Evolutionary conservation across 1,284 basidiomycete species (phyloP).

Genomic region (Coniferiporia sulphurascens): DNA sequence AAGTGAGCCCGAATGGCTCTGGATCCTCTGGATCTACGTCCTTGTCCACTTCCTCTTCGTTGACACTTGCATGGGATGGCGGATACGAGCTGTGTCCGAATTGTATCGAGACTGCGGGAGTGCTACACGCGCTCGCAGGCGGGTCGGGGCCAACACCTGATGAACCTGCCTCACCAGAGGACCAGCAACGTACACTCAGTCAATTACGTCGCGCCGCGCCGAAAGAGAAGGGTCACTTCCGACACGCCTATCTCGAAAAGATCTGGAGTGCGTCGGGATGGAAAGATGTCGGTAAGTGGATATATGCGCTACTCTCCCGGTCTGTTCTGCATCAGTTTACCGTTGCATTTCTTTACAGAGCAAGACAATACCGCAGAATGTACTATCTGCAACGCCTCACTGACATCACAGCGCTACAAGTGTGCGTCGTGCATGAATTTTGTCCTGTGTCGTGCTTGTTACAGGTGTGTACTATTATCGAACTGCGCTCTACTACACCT

Average conservation of each 20-base stretch:
- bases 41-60: conserved; percentile 21
- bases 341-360: conserved; percentile 37
- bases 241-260: conserved; percentile 83
- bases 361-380: conserved; percentile 70
- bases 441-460: conserved; percentile 77
- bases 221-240: conserved; percentile 60
- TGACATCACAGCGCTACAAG: conserved; percentile 69
- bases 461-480: conserved; percentile 43
- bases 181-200: conserved; percentile 14
- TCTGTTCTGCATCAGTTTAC: background rate
- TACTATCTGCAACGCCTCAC: conserved; percentile 68
- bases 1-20: conserved; percentile 9
- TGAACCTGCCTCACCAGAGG: conserved; percentile 39
- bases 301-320: background rate
- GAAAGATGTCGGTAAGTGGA: conserved; percentile 76
- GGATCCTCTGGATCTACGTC: conserved; percentile 1
- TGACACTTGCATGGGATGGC: conserved; percentile 9
- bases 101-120: conserved; percentile 74
- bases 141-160: conserved; percentile 42
- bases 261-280: conserved; percentile 78
- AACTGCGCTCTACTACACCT: background rate
- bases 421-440: conserved; percentile 79
- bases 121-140: conserved; percentile 65
- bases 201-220: conserved; percentile 62
- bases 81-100: conserved; percentile 82